These are phyloP conservation scores for Colletotrichum sp. DNA, from an alignment of 2,329 filamentous ascomycete species.

Conservation along the genomic window DNA sequence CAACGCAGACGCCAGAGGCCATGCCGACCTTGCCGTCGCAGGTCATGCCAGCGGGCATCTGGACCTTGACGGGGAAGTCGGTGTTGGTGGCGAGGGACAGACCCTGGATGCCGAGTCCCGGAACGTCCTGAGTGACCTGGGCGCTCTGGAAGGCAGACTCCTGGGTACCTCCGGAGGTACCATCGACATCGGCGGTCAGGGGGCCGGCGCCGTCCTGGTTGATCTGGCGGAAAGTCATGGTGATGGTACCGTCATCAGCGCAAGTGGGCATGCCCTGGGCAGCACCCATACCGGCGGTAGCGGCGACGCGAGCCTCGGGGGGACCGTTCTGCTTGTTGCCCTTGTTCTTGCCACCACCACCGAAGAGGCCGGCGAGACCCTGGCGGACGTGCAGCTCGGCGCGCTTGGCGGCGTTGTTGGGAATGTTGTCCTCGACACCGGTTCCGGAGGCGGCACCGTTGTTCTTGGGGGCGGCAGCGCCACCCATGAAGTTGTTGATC, in stretches of 20 bases:
- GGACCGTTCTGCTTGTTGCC: slow-evolving; percentile 48
- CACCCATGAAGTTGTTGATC: slow-evolving; percentile 65
- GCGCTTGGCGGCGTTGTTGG: slow-evolving; percentile 24
- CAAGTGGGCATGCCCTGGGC: slow-evolving; percentile 63
- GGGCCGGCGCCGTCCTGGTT: slow-evolving; percentile 75
- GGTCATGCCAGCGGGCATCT: slow-evolving; percentile 73
- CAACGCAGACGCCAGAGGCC: slow-evolving; percentile 67
- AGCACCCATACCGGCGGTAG: slow-evolving; percentile 59
- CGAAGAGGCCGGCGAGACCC: slow-evolving; percentile 31
- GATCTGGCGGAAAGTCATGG: slow-evolving; percentile 72
- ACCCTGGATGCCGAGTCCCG: slow-evolving; percentile 60
- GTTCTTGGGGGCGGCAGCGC: slow-evolving; percentile 40
- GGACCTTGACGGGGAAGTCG: slow-evolving; percentile 68
- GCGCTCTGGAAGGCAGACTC: slow-evolving; percentile 64
- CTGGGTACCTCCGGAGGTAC: slow-evolving; percentile 68
- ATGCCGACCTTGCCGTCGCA: slow-evolving; percentile 65
- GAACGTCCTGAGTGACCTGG: slow-evolving; percentile 64
- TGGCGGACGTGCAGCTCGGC: slow-evolving; percentile 22
- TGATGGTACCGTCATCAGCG: slow-evolving; percentile 63
- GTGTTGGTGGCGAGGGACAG: slow-evolving; percentile 64
- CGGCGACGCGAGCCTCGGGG: slow-evolving; percentile 57
- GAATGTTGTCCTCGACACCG: slow-evolving; percentile 51
- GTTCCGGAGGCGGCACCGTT: slow-evolving; percentile 40
- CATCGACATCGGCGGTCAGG: slow-evolving; percentile 64
- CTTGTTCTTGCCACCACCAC: slow-evolving; percentile 31